Evolutionary conservation across 2,329 filamentous ascomycete species (phyloP), one percentile per base, ranked within the genome.

Genomic region (Cladosporium sp.): DNA sequence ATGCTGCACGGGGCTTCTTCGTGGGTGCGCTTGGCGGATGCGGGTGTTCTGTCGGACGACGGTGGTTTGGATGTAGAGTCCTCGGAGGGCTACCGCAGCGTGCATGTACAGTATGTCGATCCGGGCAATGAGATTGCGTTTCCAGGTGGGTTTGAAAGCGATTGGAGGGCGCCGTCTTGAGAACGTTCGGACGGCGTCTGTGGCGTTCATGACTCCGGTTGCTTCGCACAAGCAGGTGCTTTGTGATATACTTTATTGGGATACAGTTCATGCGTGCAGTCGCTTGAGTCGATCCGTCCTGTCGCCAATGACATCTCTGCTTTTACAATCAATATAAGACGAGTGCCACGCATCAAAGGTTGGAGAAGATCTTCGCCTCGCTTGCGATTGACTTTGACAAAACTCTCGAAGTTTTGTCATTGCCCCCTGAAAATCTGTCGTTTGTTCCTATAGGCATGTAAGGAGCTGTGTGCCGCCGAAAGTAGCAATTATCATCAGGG

Each of bases 21-120:
- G 5, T 63, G 64, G 64, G 11, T 60, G 39, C 26, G 58, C n/a
- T 66, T 58, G n/a, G 28, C 59, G 26, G 58, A 66, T 26, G 59
- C 64, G 7, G 21, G 34, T 5, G 21, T 58, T 16, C 8, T 36
- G 34, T 34, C 26, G n/a, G 51, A 21, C 25, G 3, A 13, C 0
- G 58, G 26, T 11, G 43, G n/a, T n/a, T n/a, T 16, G 6, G 26
- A 48, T 18, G 48, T 34, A 13, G 58, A 60, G 25, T 23, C 48
- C 3, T 30, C 18, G 13, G 28, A 4, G 23, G 36, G 57, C 1
- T 30, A 59, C 28, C 36, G 57, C 3, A 39, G 57, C 7, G 57
- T 48, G 36, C 48, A 59, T 32, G 57, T 59, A 25, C 48, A 59
- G 36, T 59, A 59, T 32, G 57, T 59, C 39, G 48, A 59, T 23